These are phyloP conservation scores for Bertia moriformis DNA, from an alignment of 2,329 filamentous ascomycete genomes.

Conservation along the genomic window DNA sequence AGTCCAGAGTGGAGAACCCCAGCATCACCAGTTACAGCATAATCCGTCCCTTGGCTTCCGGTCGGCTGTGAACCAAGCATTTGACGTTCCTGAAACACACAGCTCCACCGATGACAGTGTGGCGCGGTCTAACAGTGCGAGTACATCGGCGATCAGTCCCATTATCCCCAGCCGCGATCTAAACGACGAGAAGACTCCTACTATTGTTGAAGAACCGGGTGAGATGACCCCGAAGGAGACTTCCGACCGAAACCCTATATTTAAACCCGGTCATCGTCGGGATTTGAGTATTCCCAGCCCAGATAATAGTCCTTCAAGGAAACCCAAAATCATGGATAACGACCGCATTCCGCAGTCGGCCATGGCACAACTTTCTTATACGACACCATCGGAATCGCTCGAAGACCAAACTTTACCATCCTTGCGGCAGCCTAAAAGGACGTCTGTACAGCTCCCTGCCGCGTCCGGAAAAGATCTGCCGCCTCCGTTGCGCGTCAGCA, in stretches of 20 bases:
- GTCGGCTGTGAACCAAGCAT: neutral
- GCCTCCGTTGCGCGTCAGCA: neutral
- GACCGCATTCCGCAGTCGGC: neutral
- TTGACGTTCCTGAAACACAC: conserved; percentile 1
- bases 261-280: neutral
- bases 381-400: neutral
- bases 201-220: neutral
- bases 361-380: neutral
- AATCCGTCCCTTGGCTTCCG: neutral
- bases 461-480: neutral
- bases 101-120: neutral
- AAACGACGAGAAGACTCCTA: neutral
- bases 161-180: neutral
- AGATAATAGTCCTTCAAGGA: neutral
- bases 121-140: neutral
- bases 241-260: neutral
- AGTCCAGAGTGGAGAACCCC: neutral
- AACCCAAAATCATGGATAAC: neutral
- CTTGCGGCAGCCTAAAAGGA: neutral
- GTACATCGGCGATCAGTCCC: neutral
- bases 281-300: conserved; percentile 1
- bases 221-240: neutral
- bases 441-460: neutral
- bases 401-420: neutral
- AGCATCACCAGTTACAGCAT: neutral